Base-by-base conservation (phyloP, 768 basidiomycete species). In the Pseudohyphozyma bogoriensis region DNA sequence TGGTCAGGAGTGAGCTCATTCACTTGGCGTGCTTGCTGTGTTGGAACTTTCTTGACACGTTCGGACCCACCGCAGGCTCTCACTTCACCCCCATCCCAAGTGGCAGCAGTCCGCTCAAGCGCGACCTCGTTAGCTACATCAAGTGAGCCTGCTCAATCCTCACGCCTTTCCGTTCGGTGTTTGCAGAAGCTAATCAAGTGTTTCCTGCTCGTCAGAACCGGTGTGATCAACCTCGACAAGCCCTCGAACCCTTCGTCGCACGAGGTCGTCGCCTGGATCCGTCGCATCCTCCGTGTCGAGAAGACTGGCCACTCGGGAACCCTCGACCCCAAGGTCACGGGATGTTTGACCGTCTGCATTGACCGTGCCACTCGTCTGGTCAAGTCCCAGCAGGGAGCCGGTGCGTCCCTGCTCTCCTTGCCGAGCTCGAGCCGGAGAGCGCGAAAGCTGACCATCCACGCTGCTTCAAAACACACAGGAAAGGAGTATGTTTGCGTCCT, bases 281-380 rank as follows among this genome's bases (percentile, higher is more conserved):
- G 92, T 69, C 83, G 95, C n/a, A 99, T 99, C 65, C 75, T 99
- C 56, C 84, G 92, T 26, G 89, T 87, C 29, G 95, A 97, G 75
- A 97, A 99, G 77, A 99, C 95, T 0, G 95, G 95, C 44, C 95
- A 99, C 77, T 95, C 91, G 61, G 95, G 95, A 67, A 99, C 95
- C 46, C 81, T 99, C 50, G 95, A 99, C 74, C 95, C 95, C 51
- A 99, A 99, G 75, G 95, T 99, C 67, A 99, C 95, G 54, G 95
- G 95, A 18, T 99, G 95, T 76, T 74, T 99, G 68, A 96, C 97
- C 71, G 95, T 99, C 44, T 99, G 95, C 74, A 95, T 99, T 73
- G 95, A 99, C 78, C 88, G 93, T 58, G 95, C 95, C 16, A 99
- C 95, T 10, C 81, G 95, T 68, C 79, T 99, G 35, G 95, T 99